A percentile compares a stretch with the other conserved stretches of the same genome.
Conservation (phyloP, 148 eudicot species). For the Agrostemma githago region DNA sequence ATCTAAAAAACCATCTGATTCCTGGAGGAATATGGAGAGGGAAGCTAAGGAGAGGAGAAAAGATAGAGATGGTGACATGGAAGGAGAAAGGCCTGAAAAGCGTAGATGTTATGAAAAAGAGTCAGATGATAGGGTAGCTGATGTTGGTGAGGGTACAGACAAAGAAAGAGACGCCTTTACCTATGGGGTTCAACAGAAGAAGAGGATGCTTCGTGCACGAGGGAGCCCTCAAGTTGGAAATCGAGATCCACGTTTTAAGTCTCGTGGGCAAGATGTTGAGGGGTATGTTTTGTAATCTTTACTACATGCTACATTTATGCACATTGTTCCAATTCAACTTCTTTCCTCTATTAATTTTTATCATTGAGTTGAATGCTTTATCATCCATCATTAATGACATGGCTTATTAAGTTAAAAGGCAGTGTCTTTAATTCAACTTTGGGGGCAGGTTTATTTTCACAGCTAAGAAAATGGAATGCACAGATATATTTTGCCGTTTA, state of each 20-base stretch:
- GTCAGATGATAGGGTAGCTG: constrained; percentile 62
- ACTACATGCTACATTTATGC: not conserved
- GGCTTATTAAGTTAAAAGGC: not conserved
- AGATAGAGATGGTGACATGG: constrained; percentile 76
- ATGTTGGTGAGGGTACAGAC: constrained; percentile 60
- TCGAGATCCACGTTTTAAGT: constrained; percentile 68
- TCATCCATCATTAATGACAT: not conserved
- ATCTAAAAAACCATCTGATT: constrained; percentile 62
- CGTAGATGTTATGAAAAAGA: constrained; percentile 67
- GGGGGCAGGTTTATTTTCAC: not conserved
- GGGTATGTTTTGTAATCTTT: constrained; percentile 44
- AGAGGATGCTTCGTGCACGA: constrained; percentile 95
- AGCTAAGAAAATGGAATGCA: not conserved
- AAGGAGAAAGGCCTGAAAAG: constrained; percentile 83
- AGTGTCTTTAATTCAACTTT: not conserved
- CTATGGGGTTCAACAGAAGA: constrained; percentile 82
- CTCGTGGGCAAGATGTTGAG: constrained; percentile 67
- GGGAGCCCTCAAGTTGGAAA: constrained; percentile 73
- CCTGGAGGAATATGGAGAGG: constrained; percentile 62
- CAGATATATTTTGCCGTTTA: not conserved
- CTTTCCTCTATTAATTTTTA: not conserved
- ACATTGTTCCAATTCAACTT: constrained; percentile 1
- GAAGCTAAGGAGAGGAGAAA: constrained; percentile 72
- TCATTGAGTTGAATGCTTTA: constrained; percentile 6
- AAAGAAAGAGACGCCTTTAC: constrained; percentile 71